These are phyloP conservation scores for Eucalyptus pauciflora DNA, from an alignment of 345 rosid genomes.

Conservation along the genomic window DNA sequence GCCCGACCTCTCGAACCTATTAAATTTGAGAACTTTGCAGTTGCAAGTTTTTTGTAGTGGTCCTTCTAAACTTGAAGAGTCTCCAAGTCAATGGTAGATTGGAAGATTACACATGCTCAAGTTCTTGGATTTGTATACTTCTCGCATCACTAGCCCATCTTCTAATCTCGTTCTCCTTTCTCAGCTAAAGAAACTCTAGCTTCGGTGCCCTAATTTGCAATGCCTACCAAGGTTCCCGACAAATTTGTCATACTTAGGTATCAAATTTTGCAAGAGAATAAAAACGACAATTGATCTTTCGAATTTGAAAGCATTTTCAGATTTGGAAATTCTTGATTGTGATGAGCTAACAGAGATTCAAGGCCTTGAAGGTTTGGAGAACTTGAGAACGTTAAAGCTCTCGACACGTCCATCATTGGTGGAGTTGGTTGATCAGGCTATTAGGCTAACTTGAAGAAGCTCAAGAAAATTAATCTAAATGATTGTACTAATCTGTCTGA, in stretches of 20 bases:
- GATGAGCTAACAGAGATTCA: neutral
- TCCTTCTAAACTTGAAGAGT: too few species aligned
- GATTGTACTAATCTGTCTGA: neutral
- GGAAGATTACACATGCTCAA: too few species aligned
- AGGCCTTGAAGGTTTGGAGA: neutral
- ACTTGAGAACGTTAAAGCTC: neutral
- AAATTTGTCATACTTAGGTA: neutral
- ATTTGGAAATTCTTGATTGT: neutral
- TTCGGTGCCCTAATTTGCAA: neutral
- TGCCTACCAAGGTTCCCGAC: neutral
- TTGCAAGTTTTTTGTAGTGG: too few species aligned
- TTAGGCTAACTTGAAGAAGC: neutral
- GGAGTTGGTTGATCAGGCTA: neutral
- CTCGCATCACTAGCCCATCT: too few species aligned
- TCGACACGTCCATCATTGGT: neutral
- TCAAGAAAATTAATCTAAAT: neutral
- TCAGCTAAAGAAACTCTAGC: neutral
- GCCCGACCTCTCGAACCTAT: too few species aligned
- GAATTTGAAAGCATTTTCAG: neutral
- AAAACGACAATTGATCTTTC: neutral
- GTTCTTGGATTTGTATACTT: too few species aligned
- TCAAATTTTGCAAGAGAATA: neutral
- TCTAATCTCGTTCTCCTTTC: neutral
- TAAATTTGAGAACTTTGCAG: too few species aligned
- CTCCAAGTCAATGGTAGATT: too few species aligned